Evolutionary conservation across 345 rosid genomes (phyloP).

Genomic region (Isatis tinctoria): DNA sequence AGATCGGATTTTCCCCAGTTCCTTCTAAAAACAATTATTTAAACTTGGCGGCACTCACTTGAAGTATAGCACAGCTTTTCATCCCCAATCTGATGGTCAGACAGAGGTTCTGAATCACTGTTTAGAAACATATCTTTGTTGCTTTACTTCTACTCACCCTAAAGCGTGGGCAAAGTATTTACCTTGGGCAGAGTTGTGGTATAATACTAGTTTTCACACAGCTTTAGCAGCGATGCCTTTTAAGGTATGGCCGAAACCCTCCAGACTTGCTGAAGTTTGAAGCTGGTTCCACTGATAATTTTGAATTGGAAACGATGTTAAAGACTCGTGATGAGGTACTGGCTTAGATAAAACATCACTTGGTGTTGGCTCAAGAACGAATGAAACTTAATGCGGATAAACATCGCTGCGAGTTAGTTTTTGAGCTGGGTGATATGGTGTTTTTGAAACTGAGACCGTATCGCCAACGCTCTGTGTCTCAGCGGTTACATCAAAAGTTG

Average conservation of each 20-base stretch:
- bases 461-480: no score
- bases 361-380: not conserved
- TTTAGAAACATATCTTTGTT: not conserved
- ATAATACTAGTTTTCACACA: not conserved
- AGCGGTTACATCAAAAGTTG: no score
- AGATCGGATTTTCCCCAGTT: not conserved
- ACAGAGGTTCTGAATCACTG: not conserved
- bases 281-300: not conserved
- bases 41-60: not conserved
- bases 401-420: not conserved
- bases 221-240: not conserved
- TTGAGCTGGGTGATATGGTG: no score
- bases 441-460: no score
- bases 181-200: not conserved
- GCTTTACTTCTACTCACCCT: not conserved
- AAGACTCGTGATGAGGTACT: not conserved
- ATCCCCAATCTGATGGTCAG: not conserved
- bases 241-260: not conserved
- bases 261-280: not conserved
- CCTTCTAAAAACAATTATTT: no score
- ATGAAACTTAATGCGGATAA: not conserved
- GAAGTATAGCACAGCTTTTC: not conserved
- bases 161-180: not conserved
- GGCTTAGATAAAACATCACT: fast-evolving
- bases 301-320: not conserved